Evolutionary conservation across 2,329 filamentous ascomycete genomes (phyloP).

Genomic region (Fusarium succisae): DNA sequence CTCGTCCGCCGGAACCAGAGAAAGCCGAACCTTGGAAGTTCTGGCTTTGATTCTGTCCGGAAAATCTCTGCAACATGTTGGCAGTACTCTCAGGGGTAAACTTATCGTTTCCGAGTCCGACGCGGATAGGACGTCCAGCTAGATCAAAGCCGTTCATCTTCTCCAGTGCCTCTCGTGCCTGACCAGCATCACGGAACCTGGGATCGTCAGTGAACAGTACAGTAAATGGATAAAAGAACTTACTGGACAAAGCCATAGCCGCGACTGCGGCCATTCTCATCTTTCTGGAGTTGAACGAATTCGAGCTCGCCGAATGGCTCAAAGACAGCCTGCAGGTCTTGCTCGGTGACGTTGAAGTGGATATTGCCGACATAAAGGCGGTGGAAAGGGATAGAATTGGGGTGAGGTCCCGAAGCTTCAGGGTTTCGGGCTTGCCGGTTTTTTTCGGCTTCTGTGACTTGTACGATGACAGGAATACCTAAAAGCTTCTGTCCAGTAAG

Average conservation of each 20-base stretch:
- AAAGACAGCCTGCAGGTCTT: slow-evolving; percentile 94
- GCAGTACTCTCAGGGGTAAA: slow-evolving; percentile 97
- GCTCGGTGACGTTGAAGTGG: slow-evolving; percentile 98
- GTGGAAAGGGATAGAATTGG: slow-evolving; percentile 93
- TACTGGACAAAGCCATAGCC: slow-evolving; percentile 99
- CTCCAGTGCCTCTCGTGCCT: slow-evolving; percentile 93
- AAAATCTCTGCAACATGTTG: slow-evolving; percentile 90
- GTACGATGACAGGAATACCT: slow-evolving; percentile 98
- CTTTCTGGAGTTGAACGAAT: slow-evolving; percentile 97
- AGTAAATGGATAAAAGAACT: slow-evolving; percentile 51
- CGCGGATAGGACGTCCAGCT: slow-evolving; percentile 94
- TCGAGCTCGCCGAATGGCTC: slow-evolving; percentile 97
- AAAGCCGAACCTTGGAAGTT: slow-evolving; percentile 90
- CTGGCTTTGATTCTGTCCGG: slow-evolving; percentile 72
- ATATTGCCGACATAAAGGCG: slow-evolving; percentile 99
- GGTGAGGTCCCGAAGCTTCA: slow-evolving; percentile 73
- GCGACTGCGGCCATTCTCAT: slow-evolving; percentile 87
- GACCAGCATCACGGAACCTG: slow-evolving; percentile 88
- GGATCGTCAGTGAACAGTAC: slow-evolving; percentile 46
- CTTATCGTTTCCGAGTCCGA: slow-evolving; percentile 99
- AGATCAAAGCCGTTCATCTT: slow-evolving; percentile 99
- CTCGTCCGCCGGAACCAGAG: slow-evolving; percentile 88
- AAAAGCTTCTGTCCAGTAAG: slow-evolving; percentile 98
- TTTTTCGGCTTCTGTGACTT: slow-evolving; percentile 98
- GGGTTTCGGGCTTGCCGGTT: slow-evolving; percentile 93